Base-by-base conservation (phyloP, 1,284 basidiomycete species). In the Trametes hirsuta region DNA sequence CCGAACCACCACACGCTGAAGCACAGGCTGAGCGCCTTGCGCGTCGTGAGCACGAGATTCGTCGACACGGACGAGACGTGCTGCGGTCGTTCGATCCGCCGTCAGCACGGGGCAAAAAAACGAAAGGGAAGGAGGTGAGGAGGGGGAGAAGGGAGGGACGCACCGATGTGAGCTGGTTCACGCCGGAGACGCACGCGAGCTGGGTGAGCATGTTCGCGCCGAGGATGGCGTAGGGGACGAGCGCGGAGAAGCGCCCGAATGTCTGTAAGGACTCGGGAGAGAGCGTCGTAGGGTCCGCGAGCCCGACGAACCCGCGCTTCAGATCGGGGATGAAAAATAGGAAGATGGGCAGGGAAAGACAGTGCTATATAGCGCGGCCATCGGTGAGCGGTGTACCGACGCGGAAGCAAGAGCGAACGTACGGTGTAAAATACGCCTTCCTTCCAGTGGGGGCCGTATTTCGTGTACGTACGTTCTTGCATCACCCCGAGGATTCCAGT, bases 351-450 rank as follows among this genome's bases (percentile, higher is more conserved):
- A 95, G 79, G 0, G 90, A 90, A 18, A 95, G 81, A 54, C 79
- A 77, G 68, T 88, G 87, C 87, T 90, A 63, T 4, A 15, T 6
- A 44, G 30, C 8, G 30, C 30, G 30, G 30, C 21, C 35, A 6
- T 25, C 44, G 47, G 18, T 44, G 12, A 58, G 46, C 44, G 14
- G n/a, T 6, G 6, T 18, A 10, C 14, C 1, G 15, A 6, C 41
- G 47, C 6, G 3, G 6, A 50, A 22, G 39, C 21, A 9, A 12
- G 22, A 15, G n/a, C 9, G 14, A 18, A 41, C 42, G 22, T 68
- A 90, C 88, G 39, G 86, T 90, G 68, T 95, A 97, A 73, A 97
- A 96, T 1, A 96, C 81, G 5, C 87, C 88, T 75, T 96, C 94
- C 66, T 84, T 85, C 94, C 94, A 97, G 68, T 85, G 87, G 0